These are phyloP conservation scores for Agarophyton chilense DNA, from an alignment of 23 red algal species.

Conservation along the genomic window DNA sequence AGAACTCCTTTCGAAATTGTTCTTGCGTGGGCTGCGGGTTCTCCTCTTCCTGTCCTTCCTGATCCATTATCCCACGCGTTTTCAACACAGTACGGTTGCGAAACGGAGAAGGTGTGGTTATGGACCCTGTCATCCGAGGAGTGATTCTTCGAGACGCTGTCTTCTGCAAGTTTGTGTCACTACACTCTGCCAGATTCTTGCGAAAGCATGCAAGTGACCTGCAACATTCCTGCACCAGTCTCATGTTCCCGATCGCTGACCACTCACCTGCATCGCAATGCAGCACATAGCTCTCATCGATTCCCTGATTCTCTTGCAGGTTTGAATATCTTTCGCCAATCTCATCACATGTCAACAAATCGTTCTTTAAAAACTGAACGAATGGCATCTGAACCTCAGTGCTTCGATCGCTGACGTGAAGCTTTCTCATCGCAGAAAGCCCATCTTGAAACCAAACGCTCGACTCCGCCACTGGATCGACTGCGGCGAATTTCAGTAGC, in stretches of 20 bases:
- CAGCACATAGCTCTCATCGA: background rate
- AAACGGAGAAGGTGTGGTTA: background rate
- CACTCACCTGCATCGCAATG: background rate
- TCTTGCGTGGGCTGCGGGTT: background rate
- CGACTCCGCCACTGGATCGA: slow-evolving; percentile 45
- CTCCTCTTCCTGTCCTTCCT: background rate
- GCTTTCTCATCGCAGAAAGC: slow-evolving; percentile 9
- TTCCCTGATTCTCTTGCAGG: no score
- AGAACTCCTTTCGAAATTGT: slow-evolving; percentile 22
- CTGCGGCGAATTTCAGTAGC: slow-evolving; percentile 20
- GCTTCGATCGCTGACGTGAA: background rate
- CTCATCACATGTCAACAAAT: slow-evolving; percentile 27
- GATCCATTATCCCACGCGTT: background rate
- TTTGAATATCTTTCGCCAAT: background rate
- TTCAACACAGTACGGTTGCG: background rate
- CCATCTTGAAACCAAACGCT: slow-evolving; percentile 23
- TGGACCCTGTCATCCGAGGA: background rate
- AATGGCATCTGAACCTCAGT: background rate
- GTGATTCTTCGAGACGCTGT: slow-evolving; percentile 6
- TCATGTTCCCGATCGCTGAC: slow-evolving; percentile 20
- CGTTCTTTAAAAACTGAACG: background rate
- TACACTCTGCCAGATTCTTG: background rate
- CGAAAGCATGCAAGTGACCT: background rate
- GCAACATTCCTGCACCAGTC: slow-evolving; percentile 32
- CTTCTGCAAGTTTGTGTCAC: background rate